Evolutionary conservation across 2,329 filamentous ascomycete genomes (phyloP).

Genomic region (Phoma sp.): DNA sequence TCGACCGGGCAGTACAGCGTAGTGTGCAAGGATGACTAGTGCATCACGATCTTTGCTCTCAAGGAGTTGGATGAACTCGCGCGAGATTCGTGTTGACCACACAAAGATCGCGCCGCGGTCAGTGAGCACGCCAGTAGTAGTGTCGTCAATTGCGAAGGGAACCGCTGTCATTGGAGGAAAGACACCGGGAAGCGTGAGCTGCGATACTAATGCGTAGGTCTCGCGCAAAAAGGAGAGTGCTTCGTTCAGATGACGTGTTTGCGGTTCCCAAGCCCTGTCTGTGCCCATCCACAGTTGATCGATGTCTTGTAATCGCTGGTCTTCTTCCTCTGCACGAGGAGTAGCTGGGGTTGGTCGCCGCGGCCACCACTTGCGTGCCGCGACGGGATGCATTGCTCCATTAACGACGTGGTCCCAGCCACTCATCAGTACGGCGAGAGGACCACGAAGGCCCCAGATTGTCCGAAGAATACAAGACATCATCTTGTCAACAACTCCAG

Average conservation of each 20-base stretch:
- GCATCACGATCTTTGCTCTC: constrained; percentile 42
- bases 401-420: constrained; percentile 42
- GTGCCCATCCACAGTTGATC: constrained; percentile 35
- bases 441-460: constrained; percentile 43
- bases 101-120: constrained; percentile 46
- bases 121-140: constrained; percentile 35
- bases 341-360: constrained; percentile 29
- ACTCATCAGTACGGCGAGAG: constrained; percentile 39
- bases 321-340: constrained; percentile 37
- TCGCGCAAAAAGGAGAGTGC: constrained; percentile 39
- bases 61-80: constrained; percentile 40
- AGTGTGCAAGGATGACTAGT: constrained; percentile 49
- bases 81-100: constrained; percentile 38
- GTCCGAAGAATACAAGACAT: constrained; percentile 33
- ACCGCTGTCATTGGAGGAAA: constrained; percentile 38
- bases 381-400: constrained; percentile 37
- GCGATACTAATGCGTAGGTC: constrained; percentile 40
- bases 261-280: constrained; percentile 16
- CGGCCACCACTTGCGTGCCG: constrained; percentile 46
- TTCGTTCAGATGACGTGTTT: constrained; percentile 28
- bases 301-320: constrained; percentile 33
- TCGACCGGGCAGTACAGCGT: constrained; percentile 45
- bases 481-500: constrained; percentile 37
- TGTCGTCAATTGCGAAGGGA: constrained; percentile 40
- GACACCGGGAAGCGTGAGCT: constrained; percentile 34